Evolutionary conservation across 306 rosid genomes (phyloP).

Genomic region (Psophocarpus tetragonolobus): DNA sequence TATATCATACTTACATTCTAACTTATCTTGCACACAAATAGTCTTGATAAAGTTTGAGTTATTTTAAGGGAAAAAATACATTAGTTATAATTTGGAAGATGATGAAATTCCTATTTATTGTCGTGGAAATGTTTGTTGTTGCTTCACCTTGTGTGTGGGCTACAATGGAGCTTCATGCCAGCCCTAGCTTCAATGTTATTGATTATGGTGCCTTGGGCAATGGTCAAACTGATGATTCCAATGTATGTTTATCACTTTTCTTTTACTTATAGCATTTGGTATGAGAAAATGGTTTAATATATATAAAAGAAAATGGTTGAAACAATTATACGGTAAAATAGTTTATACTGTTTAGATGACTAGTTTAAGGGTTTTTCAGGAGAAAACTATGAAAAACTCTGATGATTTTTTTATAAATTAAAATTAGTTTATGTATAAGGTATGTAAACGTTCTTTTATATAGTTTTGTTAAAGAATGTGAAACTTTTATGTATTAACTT

Average conservation of each 20-base stretch:
- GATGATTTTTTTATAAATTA: too few relatives aligned
- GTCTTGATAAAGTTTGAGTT: background rate
- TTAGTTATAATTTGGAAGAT: background rate
- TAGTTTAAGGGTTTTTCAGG: too few relatives aligned
- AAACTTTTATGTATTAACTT: too few relatives aligned
- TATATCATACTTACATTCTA: background rate
- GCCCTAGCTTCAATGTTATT: constrained; percentile 31
- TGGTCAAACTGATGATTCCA: constrained; percentile 51
- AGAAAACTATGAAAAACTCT: too few relatives aligned
- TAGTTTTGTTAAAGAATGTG: too few relatives aligned
- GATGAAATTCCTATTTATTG: constrained; percentile 6
- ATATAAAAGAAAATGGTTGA: too few relatives aligned
- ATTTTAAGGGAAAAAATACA: background rate
- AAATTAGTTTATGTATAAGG: too few relatives aligned
- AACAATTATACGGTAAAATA: too few relatives aligned
- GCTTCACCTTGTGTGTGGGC: constrained; percentile 14
- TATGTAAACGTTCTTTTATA: too few relatives aligned
- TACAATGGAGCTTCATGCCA: background rate
- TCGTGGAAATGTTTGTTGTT: background rate
- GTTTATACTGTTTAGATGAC: too few relatives aligned
- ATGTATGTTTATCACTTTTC: constrained; percentile 21
- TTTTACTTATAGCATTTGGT: background rate
- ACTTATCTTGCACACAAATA: background rate
- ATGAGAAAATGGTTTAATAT: too few relatives aligned
- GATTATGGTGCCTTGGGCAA: constrained; percentile 51